phyloP scores from a whole-genome alignment of 164 flowering plant genomes.

The Kalanchoe fedtschenkoi region DNA sequence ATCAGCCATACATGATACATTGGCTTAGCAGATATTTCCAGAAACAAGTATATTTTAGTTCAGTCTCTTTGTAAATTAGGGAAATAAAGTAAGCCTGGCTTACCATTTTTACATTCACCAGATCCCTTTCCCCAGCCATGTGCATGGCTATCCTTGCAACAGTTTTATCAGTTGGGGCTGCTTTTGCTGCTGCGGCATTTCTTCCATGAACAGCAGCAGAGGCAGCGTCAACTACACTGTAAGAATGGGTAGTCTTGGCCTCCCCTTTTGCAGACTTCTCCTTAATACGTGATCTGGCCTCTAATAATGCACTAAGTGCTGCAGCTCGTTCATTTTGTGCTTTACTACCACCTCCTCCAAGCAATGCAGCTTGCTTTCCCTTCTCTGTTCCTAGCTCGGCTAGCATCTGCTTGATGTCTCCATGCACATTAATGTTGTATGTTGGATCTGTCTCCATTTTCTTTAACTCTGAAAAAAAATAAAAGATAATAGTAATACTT shows the following conservation, averaged over 20 bases:
- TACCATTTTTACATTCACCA: constrained; percentile 88
- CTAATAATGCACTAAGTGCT: constrained; percentile 66
- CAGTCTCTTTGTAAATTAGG: background rate
- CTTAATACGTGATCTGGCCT: constrained; percentile 65
- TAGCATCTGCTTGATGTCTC: constrained; percentile 92
- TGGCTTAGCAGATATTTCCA: no score
- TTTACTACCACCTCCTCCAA: constrained; percentile 91
- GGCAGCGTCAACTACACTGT: constrained; percentile 93
- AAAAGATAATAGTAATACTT: background rate
- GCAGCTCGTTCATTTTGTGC: constrained; percentile 91
- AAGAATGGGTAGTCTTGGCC: constrained; percentile 35
- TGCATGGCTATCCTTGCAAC: constrained; percentile 94
- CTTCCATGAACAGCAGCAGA: constrained; percentile 99
- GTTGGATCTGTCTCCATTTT: constrained; percentile 10
- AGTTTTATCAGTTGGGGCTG: constrained; percentile 68
- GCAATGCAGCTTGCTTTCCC: constrained; percentile 68
- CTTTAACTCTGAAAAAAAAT: constrained; percentile 6
- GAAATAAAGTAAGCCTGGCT: constrained; percentile 12
- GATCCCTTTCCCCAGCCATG: constrained; percentile 86
- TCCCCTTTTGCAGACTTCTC: constrained; percentile 51
- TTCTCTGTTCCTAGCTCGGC: constrained; percentile 92
- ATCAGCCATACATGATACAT: no score
- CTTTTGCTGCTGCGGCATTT: constrained; percentile 93
- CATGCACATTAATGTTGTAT: constrained; percentile 61
- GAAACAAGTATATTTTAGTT: background rate